Evolutionary conservation across 495 filamentous ascomycete species (phyloP), one percentile per base, ranked within the genome.

Genomic region (Aspergillus cavernicola): DNA sequence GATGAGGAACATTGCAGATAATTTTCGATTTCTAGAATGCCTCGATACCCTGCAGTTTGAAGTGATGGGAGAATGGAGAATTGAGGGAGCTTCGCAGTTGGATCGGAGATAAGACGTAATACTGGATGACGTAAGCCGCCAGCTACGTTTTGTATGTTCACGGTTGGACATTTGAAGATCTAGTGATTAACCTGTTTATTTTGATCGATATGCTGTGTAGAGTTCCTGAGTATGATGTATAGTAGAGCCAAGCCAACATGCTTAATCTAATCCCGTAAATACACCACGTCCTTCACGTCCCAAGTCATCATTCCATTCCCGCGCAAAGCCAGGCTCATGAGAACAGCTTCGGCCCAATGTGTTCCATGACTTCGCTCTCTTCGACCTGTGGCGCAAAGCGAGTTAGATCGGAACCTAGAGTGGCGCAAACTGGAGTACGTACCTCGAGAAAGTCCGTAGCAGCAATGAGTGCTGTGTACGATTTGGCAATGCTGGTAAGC

Each of bases 401-500:
- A 65, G 60, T 43, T 18, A 28, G 10, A 26, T 33, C 26, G 23
- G 36, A 46, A 29, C 24, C 47, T 11, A 46, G 20, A 18, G 5
- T 22, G 2, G 6, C 0, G n/a, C 49, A 15, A 29, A 23, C 31
- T 20, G 11, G 41, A 6, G 13, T 37, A 68, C 80, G 53, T 66
- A 85, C 84, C 65, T 85, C 77, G 24, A 85, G 62, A 59, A 84
- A 87, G 29, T 76, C 75, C n/a, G 81, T 81, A 24, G 80, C 76
- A 16, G 75, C 62, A 49, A 87, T 73, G 11, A 87, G 67, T 16
- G 79, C 68, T 51, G 81, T 78, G 53, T 82, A 85, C 15, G 81
- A 73, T 61, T 85, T 82, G 52, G 82, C 80, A 43, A 87, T 62
- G 32, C 81, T 76, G 10, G 65, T 66, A 35, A 86, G 62, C 13